Base-by-base conservation (phyloP, 2,329 filamentous ascomycete species). In the Knufia fluminis region DNA sequence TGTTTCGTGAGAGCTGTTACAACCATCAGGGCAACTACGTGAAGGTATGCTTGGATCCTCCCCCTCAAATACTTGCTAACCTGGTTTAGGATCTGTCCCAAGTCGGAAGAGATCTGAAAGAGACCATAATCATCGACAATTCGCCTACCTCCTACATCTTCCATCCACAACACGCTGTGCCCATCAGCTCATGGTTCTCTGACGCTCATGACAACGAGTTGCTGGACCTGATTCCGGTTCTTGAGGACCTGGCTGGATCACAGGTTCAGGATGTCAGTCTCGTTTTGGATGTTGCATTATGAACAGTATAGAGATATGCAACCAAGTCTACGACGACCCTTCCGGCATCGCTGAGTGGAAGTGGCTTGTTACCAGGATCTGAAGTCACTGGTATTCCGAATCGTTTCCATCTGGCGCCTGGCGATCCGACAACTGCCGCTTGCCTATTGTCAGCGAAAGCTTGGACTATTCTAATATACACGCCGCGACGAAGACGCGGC, bases 1-100 rank as follows among this genome's bases (percentile, higher is more conserved):
- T 98, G 22, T 98, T 98, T 80, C 82, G 92, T 52, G 92, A 98
- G 71, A 97, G 91, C 68, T 98, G 92, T 71, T 97, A 95, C 70
- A 98, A 98, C 66, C 92, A 98, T 66, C 92, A 97, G 72, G 92
- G 92, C 60, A 98, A 98, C 68, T 98, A 98, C 60, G 92, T 98
- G 66, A 98, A 98, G 73, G 78, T 71, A 52, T 50, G 64, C 19
- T 33, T n/a, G n/a, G 2, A 4, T 17, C 16, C 3, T 16, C 9
- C 14, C 3, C 38, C 3, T 10, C 14, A 9, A 17, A 16, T 22
- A 8, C 28, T 39, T 48, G 28, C 54, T 57, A 46, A 57, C 39
- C 2, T 22, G 9, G 8, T 2, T 19, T 54, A 81, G 78, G 92
- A 98, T 66, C 79, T 98, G 49, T 97, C 92, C 41, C 92, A 97